phyloP scores from a whole-genome alignment of 495 filamentous ascomycete genomes.

The Podospora appendiculata region DNA sequence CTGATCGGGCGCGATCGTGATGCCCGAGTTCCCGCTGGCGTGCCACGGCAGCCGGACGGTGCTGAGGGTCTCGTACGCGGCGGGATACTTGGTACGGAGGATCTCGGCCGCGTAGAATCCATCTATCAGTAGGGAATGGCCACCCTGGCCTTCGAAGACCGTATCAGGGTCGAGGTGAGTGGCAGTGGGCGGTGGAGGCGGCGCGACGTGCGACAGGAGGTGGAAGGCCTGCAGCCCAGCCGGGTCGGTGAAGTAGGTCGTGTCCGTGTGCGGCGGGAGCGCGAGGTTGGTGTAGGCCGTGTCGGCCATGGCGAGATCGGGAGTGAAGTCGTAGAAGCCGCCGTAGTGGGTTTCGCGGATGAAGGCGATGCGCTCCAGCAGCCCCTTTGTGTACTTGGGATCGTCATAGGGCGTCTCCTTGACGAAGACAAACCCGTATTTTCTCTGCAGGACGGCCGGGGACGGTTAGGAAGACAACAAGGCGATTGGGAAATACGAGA shows the following conservation, averaged over 20 bases:
- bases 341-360: conserved; percentile 88
- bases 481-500: not conserved
- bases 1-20: conserved; percentile 61
- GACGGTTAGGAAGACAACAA: too few species aligned
- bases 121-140: conserved; percentile 71
- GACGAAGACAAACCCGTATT: conserved; percentile 65
- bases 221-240: conserved; percentile 88
- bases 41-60: conserved; percentile 56
- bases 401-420: conserved; percentile 51
- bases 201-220: conserved; percentile 61
- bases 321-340: conserved; percentile 91
- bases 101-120: conserved; percentile 63
- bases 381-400: conserved; percentile 57
- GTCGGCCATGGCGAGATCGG: conserved; percentile 80
- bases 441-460: conserved; percentile 14
- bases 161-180: too few species aligned
- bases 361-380: conserved; percentile 74
- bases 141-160: conserved; percentile 54
- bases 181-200: not conserved
- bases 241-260: conserved; percentile 87
- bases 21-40: conserved; percentile 75
- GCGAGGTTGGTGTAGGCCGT: conserved; percentile 84
- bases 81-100: conserved; percentile 39
- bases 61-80: conserved; percentile 46
- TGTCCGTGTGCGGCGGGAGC: conserved; percentile 80